Evolutionary conservation across 495 filamentous ascomycete species (phyloP), one percentile per base, ranked within the genome.

Genomic region (Halenospora varia): DNA sequence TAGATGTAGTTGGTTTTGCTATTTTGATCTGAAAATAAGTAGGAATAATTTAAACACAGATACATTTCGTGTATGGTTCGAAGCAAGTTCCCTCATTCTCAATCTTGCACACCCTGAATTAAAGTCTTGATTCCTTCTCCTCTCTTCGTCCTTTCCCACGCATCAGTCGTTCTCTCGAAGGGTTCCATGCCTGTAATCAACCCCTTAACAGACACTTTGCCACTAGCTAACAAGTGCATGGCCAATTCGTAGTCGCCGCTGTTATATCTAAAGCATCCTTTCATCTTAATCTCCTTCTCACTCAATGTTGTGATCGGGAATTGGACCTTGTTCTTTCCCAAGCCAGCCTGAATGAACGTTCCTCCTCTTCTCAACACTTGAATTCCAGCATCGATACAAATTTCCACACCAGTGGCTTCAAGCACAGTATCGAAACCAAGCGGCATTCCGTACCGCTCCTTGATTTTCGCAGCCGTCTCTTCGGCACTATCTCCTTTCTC

Each of bases 61-160:
- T n/a, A n/a, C n/a, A n/a, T n/a, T n/a, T n/a, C n/a, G n/a, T n/a
- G n/a, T n/a, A n/a, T n/a, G n/a, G n/a, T n/a, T n/a, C n/a, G n/a
- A n/a, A n/a, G n/a, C n/a, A n/a, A n/a, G n/a, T n/a, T n/a, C n/a
- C n/a, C n/a, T n/a, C n/a, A n/a, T 35, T 35, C 13, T 35, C 29
- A 35, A 35, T 25, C 13, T 6, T 35, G 4, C 29, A 1, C 80
- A 0, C 90, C 90, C 39, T 83, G 82, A 66, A 96, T 95, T 59
- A 94, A 65, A 23, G 85, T 84, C 82, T 96, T 96, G 63, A 94
- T 92, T 13, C 89, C 89, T 71, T 88, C 77, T 0, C 89, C 90
- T 50, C 76, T 77, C 74, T 84, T 87, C 15, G 88, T 83, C 71
- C 85, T 85, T 67, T 89, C 79, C 73, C 92, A 95, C 1, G 92